These are phyloP conservation scores for Brassica nigra DNA, from an alignment of 345 rosid genomes.

Conservation along the genomic window DNA sequence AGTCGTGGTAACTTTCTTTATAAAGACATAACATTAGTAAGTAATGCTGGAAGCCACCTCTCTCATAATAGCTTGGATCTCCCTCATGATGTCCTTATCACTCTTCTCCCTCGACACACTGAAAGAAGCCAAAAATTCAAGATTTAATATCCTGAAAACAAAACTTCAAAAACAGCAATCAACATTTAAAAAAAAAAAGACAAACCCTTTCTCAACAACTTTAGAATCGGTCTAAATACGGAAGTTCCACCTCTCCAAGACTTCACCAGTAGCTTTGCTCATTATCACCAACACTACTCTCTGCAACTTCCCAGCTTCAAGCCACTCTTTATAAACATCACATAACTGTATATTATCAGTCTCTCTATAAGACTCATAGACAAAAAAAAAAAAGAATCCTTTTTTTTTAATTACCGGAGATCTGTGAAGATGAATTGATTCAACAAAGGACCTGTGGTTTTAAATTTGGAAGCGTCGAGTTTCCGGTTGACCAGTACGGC, in stretches of 20 bases:
- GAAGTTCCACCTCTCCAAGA: slow-evolving; percentile 92
- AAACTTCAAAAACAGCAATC: background rate
- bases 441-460: too few species aligned
- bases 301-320: slow-evolving; percentile 82
- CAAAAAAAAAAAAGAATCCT: background rate
- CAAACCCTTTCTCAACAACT: slow-evolving; percentile 84
- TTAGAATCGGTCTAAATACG: slow-evolving; percentile 76
- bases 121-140: slow-evolving; percentile 40
- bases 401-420: background rate
- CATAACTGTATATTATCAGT: background rate
- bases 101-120: slow-evolving; percentile 91
- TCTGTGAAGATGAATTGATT: background rate
- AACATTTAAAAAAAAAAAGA: background rate
- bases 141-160: background rate
- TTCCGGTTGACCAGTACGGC: slow-evolving; percentile 78
- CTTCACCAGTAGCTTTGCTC: slow-evolving; percentile 81
- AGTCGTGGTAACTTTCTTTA: too few species aligned
- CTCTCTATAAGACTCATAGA: background rate
- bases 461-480: slow-evolving; percentile 48
- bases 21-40: too few species aligned
- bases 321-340: slow-evolving; percentile 61
- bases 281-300: slow-evolving; percentile 84
- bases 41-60: too few species aligned
- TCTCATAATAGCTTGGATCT: slow-evolving; percentile 17
- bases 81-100: slow-evolving; percentile 94